Conservation (phyloP, 108 stramenopile species). For the Bacterosira constricta region DNA sequence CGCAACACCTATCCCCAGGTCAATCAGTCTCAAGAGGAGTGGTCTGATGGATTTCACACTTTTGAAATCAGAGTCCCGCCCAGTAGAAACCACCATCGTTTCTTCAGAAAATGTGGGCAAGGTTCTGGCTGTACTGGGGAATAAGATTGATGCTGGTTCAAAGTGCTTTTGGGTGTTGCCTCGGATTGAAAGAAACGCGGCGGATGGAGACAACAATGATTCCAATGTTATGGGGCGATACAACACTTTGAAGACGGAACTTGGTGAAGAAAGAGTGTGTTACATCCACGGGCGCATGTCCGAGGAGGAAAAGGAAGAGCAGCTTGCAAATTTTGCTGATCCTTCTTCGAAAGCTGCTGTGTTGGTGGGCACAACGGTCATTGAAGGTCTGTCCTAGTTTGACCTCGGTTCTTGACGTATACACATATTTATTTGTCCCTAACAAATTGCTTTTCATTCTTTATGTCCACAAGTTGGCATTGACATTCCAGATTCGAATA, state of each 20-base stretch:
- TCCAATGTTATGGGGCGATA: conserved; percentile 8
- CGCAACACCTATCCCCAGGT: conserved; percentile 69
- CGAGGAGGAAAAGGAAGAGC: conserved; percentile 14
- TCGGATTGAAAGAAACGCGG: conserved; percentile 12
- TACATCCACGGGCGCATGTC: conserved; percentile 26
- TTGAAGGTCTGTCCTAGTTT: conserved; percentile 31
- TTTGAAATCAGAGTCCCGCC: conserved; percentile 11
- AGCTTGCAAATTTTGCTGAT: conserved; percentile 24
- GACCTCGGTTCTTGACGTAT: background rate
- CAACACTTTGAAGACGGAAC: background rate
- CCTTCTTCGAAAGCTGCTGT: conserved; percentile 4
- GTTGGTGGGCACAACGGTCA: conserved; percentile 60
- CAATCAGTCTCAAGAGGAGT: conserved; percentile 31
- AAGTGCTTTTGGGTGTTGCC: conserved; percentile 43
- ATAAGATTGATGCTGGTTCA: conserved; percentile 21
- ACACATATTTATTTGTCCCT: no score
- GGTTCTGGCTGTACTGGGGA: conserved; percentile 15
- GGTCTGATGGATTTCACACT: conserved; percentile 27
- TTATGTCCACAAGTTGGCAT: conserved; percentile 45
- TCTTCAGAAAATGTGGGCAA: conserved; percentile 9
- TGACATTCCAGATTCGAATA: conserved; percentile 61
- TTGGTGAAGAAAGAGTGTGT: conserved; percentile 24
- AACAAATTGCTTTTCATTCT: background rate
- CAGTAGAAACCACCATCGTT: conserved; percentile 18
- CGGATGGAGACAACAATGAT: background rate